Conservation (phyloP, 2,329 filamentous ascomycete species). For the Sporothrix pallida region DNA sequence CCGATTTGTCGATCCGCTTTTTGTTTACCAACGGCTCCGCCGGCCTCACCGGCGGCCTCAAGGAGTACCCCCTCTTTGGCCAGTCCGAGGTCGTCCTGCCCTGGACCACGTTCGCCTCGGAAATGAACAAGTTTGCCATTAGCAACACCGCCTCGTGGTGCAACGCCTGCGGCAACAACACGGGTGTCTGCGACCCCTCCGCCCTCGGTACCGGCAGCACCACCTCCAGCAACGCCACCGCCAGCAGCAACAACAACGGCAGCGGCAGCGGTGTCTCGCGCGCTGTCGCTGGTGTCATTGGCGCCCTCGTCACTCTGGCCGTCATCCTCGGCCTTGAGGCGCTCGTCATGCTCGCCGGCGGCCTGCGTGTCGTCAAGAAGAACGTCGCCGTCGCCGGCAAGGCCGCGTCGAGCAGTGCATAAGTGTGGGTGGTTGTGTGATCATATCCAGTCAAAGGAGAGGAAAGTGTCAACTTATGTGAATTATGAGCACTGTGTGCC, state of each 20-base stretch:
- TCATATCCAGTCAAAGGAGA: neutral
- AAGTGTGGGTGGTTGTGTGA: neutral
- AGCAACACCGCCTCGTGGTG: constrained; percentile 74
- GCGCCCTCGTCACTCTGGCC: constrained; percentile 67
- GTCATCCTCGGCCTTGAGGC: constrained; percentile 56
- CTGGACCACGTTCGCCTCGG: constrained; percentile 70
- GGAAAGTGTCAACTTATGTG: neutral
- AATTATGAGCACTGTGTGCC: neutral
- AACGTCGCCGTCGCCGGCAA: constrained; percentile 34
- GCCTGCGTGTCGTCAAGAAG: constrained; percentile 57
- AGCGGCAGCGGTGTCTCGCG: constrained; percentile 61
- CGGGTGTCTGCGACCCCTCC: constrained; percentile 64
- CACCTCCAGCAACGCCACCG: constrained; percentile 36
- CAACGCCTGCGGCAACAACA: constrained; percentile 72
- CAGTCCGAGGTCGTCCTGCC: constrained; percentile 60
- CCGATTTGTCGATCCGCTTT: constrained; percentile 65
- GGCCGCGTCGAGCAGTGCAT: constrained; percentile 28
- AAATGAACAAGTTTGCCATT: constrained; percentile 71
- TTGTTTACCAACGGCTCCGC: constrained; percentile 66
- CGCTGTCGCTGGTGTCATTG: constrained; percentile 80
- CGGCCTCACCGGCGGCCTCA: constrained; percentile 55
- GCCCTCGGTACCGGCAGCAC: constrained; percentile 41
- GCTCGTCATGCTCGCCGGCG: constrained; percentile 51
- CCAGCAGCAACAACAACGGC: constrained; percentile 37
- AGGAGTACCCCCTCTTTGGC: constrained; percentile 65